These are phyloP conservation scores for Venturiaceae sp. DNA, from an alignment of 2,329 filamentous ascomycete genomes.

Conservation along the genomic window DNA sequence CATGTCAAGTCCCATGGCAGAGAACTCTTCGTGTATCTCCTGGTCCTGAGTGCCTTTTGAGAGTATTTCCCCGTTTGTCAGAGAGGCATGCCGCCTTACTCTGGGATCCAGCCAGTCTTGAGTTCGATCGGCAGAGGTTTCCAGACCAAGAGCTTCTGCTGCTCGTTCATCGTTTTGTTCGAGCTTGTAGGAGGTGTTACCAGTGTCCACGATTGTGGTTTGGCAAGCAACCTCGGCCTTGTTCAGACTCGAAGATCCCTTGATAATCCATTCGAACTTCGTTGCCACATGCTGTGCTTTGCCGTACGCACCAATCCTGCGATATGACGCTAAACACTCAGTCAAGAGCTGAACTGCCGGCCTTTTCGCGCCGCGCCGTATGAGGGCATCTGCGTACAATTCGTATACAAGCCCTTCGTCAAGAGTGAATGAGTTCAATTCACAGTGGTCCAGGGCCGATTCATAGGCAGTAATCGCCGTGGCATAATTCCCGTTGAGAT, in stretches of 20 bases:
- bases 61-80: background rate
- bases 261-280: slow-evolving; percentile 58
- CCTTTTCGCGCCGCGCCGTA: slow-evolving; percentile 54
- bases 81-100: slow-evolving; percentile 16
- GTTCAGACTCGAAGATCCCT: slow-evolving; percentile 50
- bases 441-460: slow-evolving; percentile 59
- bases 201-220: slow-evolving; percentile 52
- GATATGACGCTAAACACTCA: slow-evolving; percentile 59
- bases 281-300: slow-evolving; percentile 59
- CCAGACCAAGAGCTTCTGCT: slow-evolving; percentile 21
- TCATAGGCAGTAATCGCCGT: slow-evolving; percentile 57
- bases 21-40: slow-evolving; percentile 36
- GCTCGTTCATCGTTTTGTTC: slow-evolving; percentile 33
- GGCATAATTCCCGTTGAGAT: slow-evolving; percentile 45
- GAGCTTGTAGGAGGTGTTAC: slow-evolving; percentile 30
- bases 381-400: slow-evolving; percentile 62
- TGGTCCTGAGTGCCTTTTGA: slow-evolving; percentile 29
- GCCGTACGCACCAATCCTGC: slow-evolving; percentile 58
- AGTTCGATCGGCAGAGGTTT: slow-evolving; percentile 35
- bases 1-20: slow-evolving; percentile 63
- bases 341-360: slow-evolving; percentile 60
- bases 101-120: slow-evolving; percentile 34
- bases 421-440: slow-evolving; percentile 55
- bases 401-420: slow-evolving; percentile 68
- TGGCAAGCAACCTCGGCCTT: slow-evolving; percentile 57